A percentile compares a stretch with the other conserved stretches of the same genome.
Conservation (phyloP, 331 rosid genomes). For the Telfairia occidentalis region DNA sequence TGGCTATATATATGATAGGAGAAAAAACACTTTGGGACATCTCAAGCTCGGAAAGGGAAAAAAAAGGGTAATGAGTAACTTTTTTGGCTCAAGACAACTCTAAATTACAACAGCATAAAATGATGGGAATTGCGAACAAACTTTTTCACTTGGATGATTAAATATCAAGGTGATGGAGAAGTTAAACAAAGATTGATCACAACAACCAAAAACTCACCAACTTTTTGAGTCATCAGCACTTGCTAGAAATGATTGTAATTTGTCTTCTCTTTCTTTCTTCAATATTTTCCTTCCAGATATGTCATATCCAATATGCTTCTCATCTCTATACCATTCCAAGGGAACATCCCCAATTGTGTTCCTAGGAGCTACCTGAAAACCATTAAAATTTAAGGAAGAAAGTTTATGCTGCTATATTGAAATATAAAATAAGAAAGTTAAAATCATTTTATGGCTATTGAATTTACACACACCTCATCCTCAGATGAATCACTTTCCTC, state of each 20-base stretch:
- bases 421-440: background rate
- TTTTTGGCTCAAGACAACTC: background rate
- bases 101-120: background rate
- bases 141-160: background rate
- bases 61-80: background rate
- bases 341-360: slow-evolving; percentile 85
- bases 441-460: background rate
- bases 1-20: background rate
- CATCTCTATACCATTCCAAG: slow-evolving; percentile 74
- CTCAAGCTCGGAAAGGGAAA: background rate
- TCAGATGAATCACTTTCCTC: slow-evolving; percentile 98
- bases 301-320: slow-evolving; percentile 86
- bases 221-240: slow-evolving; percentile 68
- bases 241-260: slow-evolving; percentile 61
- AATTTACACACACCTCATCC: slow-evolving; percentile 56
- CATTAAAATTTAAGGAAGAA: slow-evolving; percentile 1
- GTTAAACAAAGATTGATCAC: background rate
- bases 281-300: slow-evolving; percentile 64
- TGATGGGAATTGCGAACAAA: background rate
- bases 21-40: background rate
- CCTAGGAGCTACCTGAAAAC: slow-evolving; percentile 57
- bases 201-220: slow-evolving; percentile 39
- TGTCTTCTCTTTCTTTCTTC: slow-evolving; percentile 69
- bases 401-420: background rate
- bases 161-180: background rate